Evolutionary conservation across 805 yeast genomes (phyloP).

Genomic region (Pichia gijzeniarum): DNA sequence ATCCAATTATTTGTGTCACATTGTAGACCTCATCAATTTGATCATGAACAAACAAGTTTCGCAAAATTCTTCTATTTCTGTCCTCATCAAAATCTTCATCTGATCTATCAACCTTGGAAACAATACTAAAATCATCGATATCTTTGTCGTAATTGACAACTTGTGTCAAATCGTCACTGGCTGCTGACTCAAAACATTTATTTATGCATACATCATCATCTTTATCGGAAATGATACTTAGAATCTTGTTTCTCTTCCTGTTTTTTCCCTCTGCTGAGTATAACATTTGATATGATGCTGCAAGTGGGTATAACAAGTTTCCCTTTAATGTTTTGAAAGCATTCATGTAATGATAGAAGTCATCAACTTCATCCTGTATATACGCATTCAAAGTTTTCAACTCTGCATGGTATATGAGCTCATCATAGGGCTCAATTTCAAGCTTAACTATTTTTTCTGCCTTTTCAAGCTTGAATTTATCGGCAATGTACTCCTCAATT

Average conservation of each 20-base stretch:
- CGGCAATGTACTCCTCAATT: slow-evolving; percentile 2
- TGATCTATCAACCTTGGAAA: neutral
- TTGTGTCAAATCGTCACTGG: slow-evolving; percentile 1
- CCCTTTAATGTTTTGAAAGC: slow-evolving; percentile 42
- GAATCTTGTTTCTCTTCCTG: slow-evolving; percentile 56
- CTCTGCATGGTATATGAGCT: slow-evolving; percentile 39
- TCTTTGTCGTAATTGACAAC: neutral
- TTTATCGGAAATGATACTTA: slow-evolving; percentile 28
- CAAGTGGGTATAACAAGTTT: slow-evolving; percentile 23
- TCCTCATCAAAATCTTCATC: slow-evolving; percentile 39
- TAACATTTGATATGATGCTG: slow-evolving; percentile 37
- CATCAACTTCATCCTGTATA: slow-evolving; percentile 62
- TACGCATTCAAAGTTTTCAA: slow-evolving; percentile 44
- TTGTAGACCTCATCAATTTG: slow-evolving; percentile 68
- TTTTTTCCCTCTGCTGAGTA: slow-evolving; percentile 68
- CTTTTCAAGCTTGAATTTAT: neutral
- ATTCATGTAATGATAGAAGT: slow-evolving; percentile 40
- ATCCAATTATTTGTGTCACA: slow-evolving; percentile 65
- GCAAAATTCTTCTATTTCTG: slow-evolving; percentile 65
- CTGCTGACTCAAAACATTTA: neutral
- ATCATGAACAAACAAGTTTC: slow-evolving; percentile 66
- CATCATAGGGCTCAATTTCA: slow-evolving; percentile 31
- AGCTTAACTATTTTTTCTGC: slow-evolving; percentile 10
- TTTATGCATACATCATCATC: slow-evolving; percentile 1
- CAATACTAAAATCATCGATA: neutral